Base-by-base conservation (phyloP, 371 early-diverging fungal species). In the Mortierella sp. region DNA sequence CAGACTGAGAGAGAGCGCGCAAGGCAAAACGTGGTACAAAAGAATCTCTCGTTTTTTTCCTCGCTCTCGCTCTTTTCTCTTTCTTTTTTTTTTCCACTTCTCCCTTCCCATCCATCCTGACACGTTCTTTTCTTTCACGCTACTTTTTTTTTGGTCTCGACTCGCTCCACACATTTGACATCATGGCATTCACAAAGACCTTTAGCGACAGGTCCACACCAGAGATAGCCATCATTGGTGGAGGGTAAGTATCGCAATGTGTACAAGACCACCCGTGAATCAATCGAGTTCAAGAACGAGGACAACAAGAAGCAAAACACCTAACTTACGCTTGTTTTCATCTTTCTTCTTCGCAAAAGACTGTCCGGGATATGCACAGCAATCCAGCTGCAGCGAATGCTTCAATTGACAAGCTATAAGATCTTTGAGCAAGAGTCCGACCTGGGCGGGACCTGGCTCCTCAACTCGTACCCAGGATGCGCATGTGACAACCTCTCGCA, bases 381-480 rank as follows among this genome's bases (percentile, higher is more conserved):
- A 16, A 79, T 86, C 54, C 82, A 81, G 31, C 86, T 86, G 34
- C 86, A 86, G 26, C 72, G 82, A 13, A 73, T 76, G 31, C 82
- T 86, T n/a, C 79, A 81, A 21, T n/a, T 86, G 48, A 79, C 81
- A 10, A 79, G 77, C 5, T 86, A 81, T 64, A 77, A 74, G 3
- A 57, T 86, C 43, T 81, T 78, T 21, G 86, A 86, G 37, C 77
- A 79, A 24, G 82, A 81, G 69, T 31, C 81, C 3, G 77, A 86
- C 14, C 43, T 86, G 5, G 86, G 86, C 21, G 86, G 86, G 0
- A 81, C 82, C 54, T 86, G 86, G 86, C 46, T 59, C 31, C 55
- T 55, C 43, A 86, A 86, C 72, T 74, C 79, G 70, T 86, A 86
- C 54, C 86, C 86, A 28, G 86, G 86, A 0, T 78, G 79, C 28